Evolutionary conservation across 1,284 basidiomycete species (phyloP).

Genomic region (Cronartium quercuum): DNA sequence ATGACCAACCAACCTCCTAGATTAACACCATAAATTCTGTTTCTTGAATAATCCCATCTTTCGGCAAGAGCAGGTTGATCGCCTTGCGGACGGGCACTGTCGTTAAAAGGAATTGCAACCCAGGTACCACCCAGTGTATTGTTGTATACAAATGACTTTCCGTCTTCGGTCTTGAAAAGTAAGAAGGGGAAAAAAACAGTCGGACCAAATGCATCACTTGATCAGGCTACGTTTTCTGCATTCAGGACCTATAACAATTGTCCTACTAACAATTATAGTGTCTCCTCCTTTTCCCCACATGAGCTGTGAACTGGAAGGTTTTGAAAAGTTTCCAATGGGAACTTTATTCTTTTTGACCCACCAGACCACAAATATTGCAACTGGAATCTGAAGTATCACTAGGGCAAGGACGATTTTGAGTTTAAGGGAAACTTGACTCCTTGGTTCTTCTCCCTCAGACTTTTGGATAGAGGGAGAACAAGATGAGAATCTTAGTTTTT

Average conservation of each 20-base stretch:
- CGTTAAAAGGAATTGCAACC: constrained; percentile 62
- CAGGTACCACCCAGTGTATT: constrained; percentile 47
- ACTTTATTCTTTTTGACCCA: too few relatives aligned
- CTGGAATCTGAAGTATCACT: too few relatives aligned
- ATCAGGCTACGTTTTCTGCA: too few relatives aligned
- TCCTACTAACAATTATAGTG: not conserved
- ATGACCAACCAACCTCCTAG: constrained; percentile 44
- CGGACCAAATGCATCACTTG: not conserved
- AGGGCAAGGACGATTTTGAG: too few relatives aligned
- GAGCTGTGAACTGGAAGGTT: too few relatives aligned
- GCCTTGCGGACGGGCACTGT: constrained; percentile 54
- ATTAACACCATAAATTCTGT: constrained; percentile 44
- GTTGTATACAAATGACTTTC: constrained; percentile 30
- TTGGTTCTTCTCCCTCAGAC: too few relatives aligned
- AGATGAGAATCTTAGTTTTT: too few relatives aligned
- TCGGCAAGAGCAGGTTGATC: constrained; percentile 40
- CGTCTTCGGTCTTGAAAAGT: constrained; percentile 10
- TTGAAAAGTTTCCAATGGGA: too few relatives aligned
- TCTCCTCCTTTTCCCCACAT: not conserved
- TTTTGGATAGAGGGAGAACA: too few relatives aligned
- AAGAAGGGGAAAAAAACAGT: too few relatives aligned
- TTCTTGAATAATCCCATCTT: constrained; percentile 43
- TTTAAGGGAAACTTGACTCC: too few relatives aligned
- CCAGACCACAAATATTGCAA: too few relatives aligned
- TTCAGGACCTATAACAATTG: not conserved